Conservation (phyloP, 2,329 filamentous ascomycete genomes). For the Fusarium longipes region DNA sequence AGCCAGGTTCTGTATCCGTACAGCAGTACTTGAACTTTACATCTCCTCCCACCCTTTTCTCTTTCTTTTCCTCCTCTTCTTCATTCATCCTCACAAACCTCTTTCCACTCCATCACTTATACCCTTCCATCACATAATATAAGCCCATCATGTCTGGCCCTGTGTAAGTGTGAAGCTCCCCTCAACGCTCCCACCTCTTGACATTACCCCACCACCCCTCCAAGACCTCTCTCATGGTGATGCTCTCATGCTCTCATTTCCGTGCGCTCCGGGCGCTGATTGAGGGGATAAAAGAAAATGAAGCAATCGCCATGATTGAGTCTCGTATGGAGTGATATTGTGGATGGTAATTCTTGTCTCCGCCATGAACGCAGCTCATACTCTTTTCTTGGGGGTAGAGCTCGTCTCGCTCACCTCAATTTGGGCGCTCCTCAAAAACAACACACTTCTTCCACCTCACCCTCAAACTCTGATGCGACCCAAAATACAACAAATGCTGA, state of each 20-base stretch:
- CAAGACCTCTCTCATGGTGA: slow-evolving; percentile 37
- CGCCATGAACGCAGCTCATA: slow-evolving; percentile 53
- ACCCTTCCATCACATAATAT: slow-evolving; percentile 32
- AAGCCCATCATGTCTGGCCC: slow-evolving; percentile 71
- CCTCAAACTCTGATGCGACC: slow-evolving; percentile 41
- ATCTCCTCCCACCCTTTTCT: slow-evolving; percentile 32
- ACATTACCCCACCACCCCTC: slow-evolving; percentile 57
- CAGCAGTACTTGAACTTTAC: slow-evolving; percentile 30
- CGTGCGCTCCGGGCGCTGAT: slow-evolving; percentile 46
- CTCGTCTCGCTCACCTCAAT: slow-evolving; percentile 79
- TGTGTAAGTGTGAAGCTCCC: slow-evolving; percentile 67
- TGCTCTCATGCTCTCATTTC: slow-evolving; percentile 51
- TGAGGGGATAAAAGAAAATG: slow-evolving; percentile 14
- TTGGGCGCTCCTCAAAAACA: slow-evolving; percentile 70
- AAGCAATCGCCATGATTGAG: slow-evolving; percentile 32
- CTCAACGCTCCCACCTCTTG: slow-evolving; percentile 40
- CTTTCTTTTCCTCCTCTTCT: slow-evolving; percentile 33
- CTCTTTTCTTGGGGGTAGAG: slow-evolving; percentile 61
- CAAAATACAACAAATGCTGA: slow-evolving; percentile 64
- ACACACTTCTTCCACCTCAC: slow-evolving; percentile 51
- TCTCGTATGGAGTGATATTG: slow-evolving; percentile 12
- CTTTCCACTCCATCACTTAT: slow-evolving; percentile 15
- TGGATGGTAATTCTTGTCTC: not conserved
- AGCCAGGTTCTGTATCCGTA: slow-evolving; percentile 42
- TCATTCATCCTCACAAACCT: slow-evolving; percentile 34